Conservation (phyloP, 2,329 filamentous ascomycete genomes). For the Emmonsiellopsis sp. region DNA sequence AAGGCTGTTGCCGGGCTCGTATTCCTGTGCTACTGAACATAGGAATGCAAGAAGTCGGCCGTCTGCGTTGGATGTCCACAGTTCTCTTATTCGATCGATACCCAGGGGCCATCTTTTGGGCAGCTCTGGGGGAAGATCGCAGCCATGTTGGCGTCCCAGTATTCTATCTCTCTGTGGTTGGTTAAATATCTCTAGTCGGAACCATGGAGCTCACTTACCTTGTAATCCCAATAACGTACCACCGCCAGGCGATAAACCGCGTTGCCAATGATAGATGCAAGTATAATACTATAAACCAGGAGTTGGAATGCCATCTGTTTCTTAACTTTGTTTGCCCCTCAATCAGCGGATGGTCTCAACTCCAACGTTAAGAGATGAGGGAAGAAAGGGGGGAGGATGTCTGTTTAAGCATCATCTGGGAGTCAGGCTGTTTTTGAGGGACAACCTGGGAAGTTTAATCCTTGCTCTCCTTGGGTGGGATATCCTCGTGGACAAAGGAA, state of each 20-base stretch:
- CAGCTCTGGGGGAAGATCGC: constrained; percentile 22
- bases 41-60: constrained; percentile 10
- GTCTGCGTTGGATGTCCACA: constrained; percentile 10
- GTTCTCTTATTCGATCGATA: constrained; percentile 17
- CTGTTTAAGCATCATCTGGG: no score
- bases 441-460: no score
- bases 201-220: not conserved
- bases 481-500: no score
- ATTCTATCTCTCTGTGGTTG: not conserved
- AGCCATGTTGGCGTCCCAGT: constrained; percentile 10
- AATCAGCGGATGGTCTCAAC: not conserved
- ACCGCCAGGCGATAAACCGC: not conserved
- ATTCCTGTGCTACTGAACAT: constrained; percentile 12
- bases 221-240: not conserved
- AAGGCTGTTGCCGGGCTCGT: constrained; percentile 16
- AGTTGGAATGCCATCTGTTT: not conserved
- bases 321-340: not conserved
- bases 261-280: not conserved
- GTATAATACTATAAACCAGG: not conserved
- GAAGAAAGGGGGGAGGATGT: no score
- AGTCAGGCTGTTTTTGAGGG: no score
- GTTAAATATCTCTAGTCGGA: not conserved
- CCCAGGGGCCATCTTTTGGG: constrained; percentile 25
- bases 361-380: not conserved
- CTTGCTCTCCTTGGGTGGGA: no score